A percentile compares a stretch with the other conserved stretches of the same genome.
Conservation (phyloP, 1,139 yeast species). For the Kodamaea plutei region DNA sequence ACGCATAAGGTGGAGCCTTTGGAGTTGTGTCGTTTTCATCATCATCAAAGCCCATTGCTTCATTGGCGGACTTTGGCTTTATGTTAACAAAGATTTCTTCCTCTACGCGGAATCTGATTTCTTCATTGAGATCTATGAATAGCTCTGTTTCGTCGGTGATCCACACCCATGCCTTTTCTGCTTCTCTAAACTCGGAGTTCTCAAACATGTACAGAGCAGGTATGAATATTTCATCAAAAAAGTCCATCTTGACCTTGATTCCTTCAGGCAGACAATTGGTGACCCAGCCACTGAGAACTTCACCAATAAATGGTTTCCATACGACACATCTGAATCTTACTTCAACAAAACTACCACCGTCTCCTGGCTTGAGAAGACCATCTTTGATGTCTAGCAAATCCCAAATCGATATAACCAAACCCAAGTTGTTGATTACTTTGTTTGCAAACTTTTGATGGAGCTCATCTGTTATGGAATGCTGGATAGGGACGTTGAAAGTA, state of each 20-base stretch:
- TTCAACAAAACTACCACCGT: constrained; percentile 82
- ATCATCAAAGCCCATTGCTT: constrained; percentile 29
- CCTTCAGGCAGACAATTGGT: constrained; percentile 86
- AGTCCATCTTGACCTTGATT: constrained; percentile 74
- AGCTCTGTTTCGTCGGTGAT: constrained; percentile 64
- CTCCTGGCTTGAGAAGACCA: constrained; percentile 92
- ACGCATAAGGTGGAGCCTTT: constrained; percentile 64
- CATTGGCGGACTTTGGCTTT: constrained; percentile 67
- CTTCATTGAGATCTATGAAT: constrained; percentile 85
- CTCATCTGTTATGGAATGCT: constrained; percentile 72
- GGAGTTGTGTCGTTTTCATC: constrained; percentile 20
- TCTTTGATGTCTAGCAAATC: constrained; percentile 78
- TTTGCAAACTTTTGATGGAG: constrained; percentile 82
- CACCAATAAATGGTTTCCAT: constrained; percentile 94
- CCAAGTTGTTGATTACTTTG: constrained; percentile 75
- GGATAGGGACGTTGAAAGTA: constrained; percentile 67
- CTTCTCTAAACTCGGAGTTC: constrained; percentile 60
- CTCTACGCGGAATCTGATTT: constrained; percentile 85
- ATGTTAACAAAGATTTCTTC: constrained; percentile 81
- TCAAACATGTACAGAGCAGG: constrained; percentile 82
- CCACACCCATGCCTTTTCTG: constrained; percentile 97
- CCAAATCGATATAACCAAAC: constrained; percentile 80
- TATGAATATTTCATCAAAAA: constrained; percentile 87
- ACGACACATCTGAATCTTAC: constrained; percentile 72
- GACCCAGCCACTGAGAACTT: constrained; percentile 90